Percentiles rank a stretch among this genome's conserved stretches.
phyloP scores from a whole-genome alignment of 2,329 filamentous ascomycete species.

The Hypomyces rosellus region DNA sequence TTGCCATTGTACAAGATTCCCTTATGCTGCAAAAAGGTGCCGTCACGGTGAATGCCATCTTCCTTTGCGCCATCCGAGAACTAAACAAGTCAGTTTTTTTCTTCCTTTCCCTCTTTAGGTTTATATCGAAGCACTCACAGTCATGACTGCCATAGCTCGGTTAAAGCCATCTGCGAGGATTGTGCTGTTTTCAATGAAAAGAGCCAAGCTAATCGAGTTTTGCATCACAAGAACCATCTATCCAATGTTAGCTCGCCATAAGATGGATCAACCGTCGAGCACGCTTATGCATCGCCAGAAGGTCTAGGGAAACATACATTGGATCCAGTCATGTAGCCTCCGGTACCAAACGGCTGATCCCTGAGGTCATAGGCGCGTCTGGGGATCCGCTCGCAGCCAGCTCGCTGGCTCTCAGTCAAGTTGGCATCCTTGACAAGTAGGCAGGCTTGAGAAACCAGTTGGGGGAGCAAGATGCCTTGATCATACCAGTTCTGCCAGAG shows the following conservation, averaged over 20 bases:
- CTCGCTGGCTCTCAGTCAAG: conserved; percentile 12
- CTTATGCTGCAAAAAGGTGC: conserved; percentile 18
- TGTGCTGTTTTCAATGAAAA: conserved; percentile 17
- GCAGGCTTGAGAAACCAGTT: conserved; percentile 17
- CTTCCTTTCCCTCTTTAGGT: background rate
- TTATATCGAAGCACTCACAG: conserved; percentile 5
- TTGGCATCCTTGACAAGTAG: conserved; percentile 15
- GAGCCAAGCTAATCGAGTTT: conserved; percentile 17
- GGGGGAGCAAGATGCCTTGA: conserved; percentile 18
- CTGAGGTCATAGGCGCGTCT: conserved; percentile 16
- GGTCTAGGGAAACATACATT: conserved; percentile 10
- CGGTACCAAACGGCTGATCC: conserved; percentile 15
- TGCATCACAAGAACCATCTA: conserved; percentile 19
- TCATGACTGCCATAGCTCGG: conserved; percentile 16
- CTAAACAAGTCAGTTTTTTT: conserved; percentile 1
- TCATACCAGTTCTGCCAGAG: conserved; percentile 18
- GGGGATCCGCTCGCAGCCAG: conserved; percentile 17
- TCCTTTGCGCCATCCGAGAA: conserved; percentile 12
- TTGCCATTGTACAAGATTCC: conserved; percentile 20
- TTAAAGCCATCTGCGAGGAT: conserved; percentile 14
- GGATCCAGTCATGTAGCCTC: conserved; percentile 16
- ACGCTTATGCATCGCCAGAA: background rate
- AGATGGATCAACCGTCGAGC: background rate
- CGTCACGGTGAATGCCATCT: conserved; percentile 20
- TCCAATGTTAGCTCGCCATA: background rate